Evolutionary conservation across 140 eudicot species (phyloP), one percentile per base, ranked within the genome.

Genomic region (Senecio squalidus): DNA sequence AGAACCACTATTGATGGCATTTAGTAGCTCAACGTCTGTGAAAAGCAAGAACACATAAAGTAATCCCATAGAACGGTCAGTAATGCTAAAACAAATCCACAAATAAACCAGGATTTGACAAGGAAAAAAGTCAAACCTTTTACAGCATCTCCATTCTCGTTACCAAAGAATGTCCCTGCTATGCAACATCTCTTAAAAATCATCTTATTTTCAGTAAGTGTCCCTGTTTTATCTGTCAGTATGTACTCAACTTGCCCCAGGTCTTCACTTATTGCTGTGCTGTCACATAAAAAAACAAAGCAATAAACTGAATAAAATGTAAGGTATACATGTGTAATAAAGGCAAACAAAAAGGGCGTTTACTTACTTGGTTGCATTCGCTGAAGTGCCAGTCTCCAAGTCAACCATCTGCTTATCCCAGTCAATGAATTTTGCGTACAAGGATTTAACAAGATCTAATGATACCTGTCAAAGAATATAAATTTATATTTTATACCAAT

Each of bases 181-280:
- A 91, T 75, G 67, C 84, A 91, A 72, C 98, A 91, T 70, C 95
- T 84, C 70, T 77, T 86, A 67, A 91, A 91, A 66, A 86, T 68
- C 98, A 91, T 91, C 73, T 81, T 82, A 41, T 91, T 91, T 71
- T 91, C 98, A 27, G 98, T 91, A 36, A 91, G 88, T 28, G 98
- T 91, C 62, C 98, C 98, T 7, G 98, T 91, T 78, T 91, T 91
- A 79, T 91, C 98, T 8, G 98, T 91, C 86, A 91, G 71, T 71
- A 91, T 91, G 80, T 91, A 91, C 73, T 91, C 98, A 17, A 91
- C 98, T 81, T 91, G 98, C 44, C 98, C 98, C 78, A 91, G 77
- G 77, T 91, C 98, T 82, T 91, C 98, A 68, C 98, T 91, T 29
- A 91, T 91, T 79, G 98, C 98, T 78, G 96, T 86, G 90, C 98